Base-by-base conservation (phyloP, 352 stramenopile species). In the Phytophthora nicotianae region DNA sequence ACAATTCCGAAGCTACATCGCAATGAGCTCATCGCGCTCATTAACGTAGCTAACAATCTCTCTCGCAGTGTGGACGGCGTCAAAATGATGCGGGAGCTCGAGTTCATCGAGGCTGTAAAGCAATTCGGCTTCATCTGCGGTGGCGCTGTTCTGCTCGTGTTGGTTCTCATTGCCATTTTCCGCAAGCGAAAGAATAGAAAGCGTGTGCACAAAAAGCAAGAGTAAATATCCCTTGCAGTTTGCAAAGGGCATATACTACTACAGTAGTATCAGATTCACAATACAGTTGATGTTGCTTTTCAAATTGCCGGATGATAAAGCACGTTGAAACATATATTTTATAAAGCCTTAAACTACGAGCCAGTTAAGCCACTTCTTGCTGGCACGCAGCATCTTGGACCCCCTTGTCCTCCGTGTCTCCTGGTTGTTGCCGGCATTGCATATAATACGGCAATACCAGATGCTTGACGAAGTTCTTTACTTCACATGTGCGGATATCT, bases 1-100 rank as follows among this genome's bases (percentile, higher is more conserved):
- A 70, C 72, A 11, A 71, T 96, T 47, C 80, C 83, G 16, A 69
- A 71, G 42, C 78, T 99, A 26, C 84, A 90, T 57, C 85, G 95
- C 52, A 99, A 99, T 72, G 97, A 99, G 81, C 86, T 99, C 67
- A 98, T 99, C 37, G 96, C 97, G 42, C 95, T 99, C 46, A 91
- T 99, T 61, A 99, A 99, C 74, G 97, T 97, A 24, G 86, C 90
- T 37, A 93, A 95, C 58, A 94, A 92, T 40, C 72, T 96, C 29
- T 79, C 86, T 10, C 72, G 84, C 38, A 93, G 82, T 58, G 82
- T 94, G 42, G 82, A 93, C 52, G 87, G 81, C 23, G 83, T 93
- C 49, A 83, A 79, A 55, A 83, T 88, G 74, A 86, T 94, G 58
- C 81, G 86, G 23, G 72, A 91, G 19, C 69, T 91, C n/a, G 86